Evolutionary conservation across 2,329 filamentous ascomycete genomes (phyloP), one percentile per base, ranked within the genome.

Genomic region (Hortaea werneckii): DNA sequence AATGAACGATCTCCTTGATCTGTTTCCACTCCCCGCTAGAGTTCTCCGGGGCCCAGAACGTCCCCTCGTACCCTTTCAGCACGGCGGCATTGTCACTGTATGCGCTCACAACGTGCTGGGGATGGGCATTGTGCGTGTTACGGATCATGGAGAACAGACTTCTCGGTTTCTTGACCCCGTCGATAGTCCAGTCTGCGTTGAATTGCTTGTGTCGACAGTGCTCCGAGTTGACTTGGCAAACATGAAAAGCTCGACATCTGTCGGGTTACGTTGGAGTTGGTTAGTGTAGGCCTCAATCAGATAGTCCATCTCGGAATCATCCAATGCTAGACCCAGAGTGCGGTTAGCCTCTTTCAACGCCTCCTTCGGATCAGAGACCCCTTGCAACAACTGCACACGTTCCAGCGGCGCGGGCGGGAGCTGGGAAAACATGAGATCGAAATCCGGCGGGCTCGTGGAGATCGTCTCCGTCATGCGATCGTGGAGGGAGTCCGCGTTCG

Each of bases 41-140:
- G 55, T 88, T 82, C 59, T 92, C 85, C 4, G 92, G 92, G 1
- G 87, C 84, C 90, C 90, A 96, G 61, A 85, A 84, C 52, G 76
- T 80, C 30, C 81, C 83, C 45, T 77, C 68, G 51, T 80, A 77
- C 32, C 87, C 87, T 57, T 86, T 72, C 46, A 94, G 69, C 1
- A 98, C 92, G n/a, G 92, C 92, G 27, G 92, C 92, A 63, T 98
- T 98, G 65, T 98, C 92, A 58, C 87, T 94, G 68, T 98, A 98
- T 6, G 92, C 92, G 32, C 88, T 95, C 38, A 96, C 78, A n/a
- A 89, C 94, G 62, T 81, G 83, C 44, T 85, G 73, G 0, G 87
- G 86, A 47, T 78, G 70, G 52, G 81, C 83, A 58, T 79, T 78
- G 69, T 98, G 88, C 1, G 92, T 98, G 65, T 95, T 94, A 55